phyloP scores from a whole-genome alignment of 768 basidiomycete species.

The Naganishia randhawae region DNA sequence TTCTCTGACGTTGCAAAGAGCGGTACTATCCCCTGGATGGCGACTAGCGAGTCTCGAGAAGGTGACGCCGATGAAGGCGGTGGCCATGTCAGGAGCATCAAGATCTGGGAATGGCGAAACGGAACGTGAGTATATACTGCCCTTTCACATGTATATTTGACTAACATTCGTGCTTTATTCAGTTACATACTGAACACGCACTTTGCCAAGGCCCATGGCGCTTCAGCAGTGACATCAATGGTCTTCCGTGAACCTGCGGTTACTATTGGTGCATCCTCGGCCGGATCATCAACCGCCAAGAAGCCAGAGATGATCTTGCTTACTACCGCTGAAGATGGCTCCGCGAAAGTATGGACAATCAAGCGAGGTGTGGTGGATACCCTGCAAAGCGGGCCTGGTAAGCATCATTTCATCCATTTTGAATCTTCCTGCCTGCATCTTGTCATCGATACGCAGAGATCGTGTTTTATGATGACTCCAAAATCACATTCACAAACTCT shows the following conservation, averaged over 20 bases:
- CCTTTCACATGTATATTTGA: not conserved
- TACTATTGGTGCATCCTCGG: slow-evolving; percentile 10
- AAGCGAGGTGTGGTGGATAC: slow-evolving; percentile 53
- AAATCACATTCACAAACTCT: slow-evolving; percentile 49
- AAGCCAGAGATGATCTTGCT: slow-evolving; percentile 61
- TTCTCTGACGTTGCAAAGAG: slow-evolving; percentile 54
- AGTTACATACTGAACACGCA: slow-evolving; percentile 69
- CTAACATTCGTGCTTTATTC: not conserved
- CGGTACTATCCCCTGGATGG: slow-evolving; percentile 64
- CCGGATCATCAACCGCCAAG: slow-evolving; percentile 35
- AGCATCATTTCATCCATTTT: slow-evolving; percentile 33
- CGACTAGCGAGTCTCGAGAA: slow-evolving; percentile 74
- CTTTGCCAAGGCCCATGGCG: slow-evolving; percentile 80
- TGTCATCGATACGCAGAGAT: not conserved
- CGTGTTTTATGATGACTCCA: slow-evolving; percentile 39
- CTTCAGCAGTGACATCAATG: slow-evolving; percentile 60
- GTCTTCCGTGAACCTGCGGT: slow-evolving; percentile 61
- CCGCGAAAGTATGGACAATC: slow-evolving; percentile 76
- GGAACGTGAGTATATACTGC: slow-evolving; percentile 55
- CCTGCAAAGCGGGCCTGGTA: slow-evolving; percentile 59
- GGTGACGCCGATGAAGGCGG: slow-evolving; percentile 65
- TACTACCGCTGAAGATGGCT: slow-evolving; percentile 64
- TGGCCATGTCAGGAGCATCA: slow-evolving; percentile 64
- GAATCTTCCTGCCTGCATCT: not conserved
- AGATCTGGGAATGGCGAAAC: slow-evolving; percentile 81